These are phyloP conservation scores for Inga laurina DNA, from an alignment of 306 rosid genomes.

Conservation along the genomic window DNA sequence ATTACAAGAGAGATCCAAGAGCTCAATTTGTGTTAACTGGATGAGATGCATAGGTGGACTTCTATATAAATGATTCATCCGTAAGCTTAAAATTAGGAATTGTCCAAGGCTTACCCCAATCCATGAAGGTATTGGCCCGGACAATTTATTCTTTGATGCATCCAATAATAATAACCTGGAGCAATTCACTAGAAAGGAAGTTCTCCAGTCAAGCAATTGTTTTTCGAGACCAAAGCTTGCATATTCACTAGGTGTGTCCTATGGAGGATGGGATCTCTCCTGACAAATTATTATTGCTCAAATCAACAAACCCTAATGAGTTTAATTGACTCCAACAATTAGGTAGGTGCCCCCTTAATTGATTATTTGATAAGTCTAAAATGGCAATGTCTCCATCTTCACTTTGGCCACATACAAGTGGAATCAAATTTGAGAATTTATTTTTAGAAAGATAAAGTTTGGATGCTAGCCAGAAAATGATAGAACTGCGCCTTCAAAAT, in stretches of 20 bases:
- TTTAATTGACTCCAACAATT: constrained; percentile 8
- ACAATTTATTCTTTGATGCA: not conserved
- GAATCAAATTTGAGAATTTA: not conserved
- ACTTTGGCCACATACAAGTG: not conserved
- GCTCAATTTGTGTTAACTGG: not conserved
- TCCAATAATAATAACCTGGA: not conserved
- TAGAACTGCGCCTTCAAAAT: constrained; percentile 16
- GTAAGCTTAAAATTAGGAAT: not conserved
- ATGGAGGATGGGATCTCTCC: constrained; percentile 21
- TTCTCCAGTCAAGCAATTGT: constrained; percentile 9
- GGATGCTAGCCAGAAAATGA: not conserved
- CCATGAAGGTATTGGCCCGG: constrained; percentile 19
- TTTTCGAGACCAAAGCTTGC: constrained; percentile 5
- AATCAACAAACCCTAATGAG: not conserved
- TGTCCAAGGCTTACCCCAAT: not conserved
- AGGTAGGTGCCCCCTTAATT: not conserved
- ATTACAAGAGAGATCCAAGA: not conserved
- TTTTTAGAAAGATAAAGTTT: not conserved
- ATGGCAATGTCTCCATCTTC: accelerated
- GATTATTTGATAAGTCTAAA: constrained; percentile 21
- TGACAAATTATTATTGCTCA: constrained; percentile 19
- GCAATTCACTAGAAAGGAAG: not conserved
- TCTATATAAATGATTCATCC: not conserved
- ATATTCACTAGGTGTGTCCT: not conserved
- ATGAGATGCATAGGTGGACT: not conserved